Evolutionary conservation across 306 rosid genomes (phyloP).

Genomic region (Gleditsia sinensis): DNA sequence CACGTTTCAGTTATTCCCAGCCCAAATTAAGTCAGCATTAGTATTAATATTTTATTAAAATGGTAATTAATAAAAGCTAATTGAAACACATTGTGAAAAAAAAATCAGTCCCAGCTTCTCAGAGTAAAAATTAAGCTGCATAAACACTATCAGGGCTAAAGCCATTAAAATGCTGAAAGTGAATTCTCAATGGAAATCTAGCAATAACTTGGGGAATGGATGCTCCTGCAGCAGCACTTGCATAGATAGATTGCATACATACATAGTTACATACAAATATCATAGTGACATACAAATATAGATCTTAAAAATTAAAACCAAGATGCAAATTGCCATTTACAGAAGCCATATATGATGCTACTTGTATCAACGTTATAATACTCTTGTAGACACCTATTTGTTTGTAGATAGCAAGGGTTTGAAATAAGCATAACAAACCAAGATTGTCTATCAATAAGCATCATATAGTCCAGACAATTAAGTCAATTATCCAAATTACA

Average conservation of each 20-base stretch:
- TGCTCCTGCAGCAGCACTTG: neutral
- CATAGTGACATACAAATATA: neutral
- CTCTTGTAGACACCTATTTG: slow-evolving; percentile 11
- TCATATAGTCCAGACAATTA: neutral
- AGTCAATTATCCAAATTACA: slow-evolving; percentile 11
- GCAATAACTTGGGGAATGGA: too few species aligned
- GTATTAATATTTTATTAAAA: neutral
- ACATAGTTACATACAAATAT: neutral
- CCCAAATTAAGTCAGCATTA: slow-evolving; percentile 1
- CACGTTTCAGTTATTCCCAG: slow-evolving; percentile 24
- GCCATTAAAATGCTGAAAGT: neutral
- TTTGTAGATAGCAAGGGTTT: slow-evolving; percentile 3
- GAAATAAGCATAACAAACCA: slow-evolving; percentile 11
- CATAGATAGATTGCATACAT: neutral
- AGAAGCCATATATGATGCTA: slow-evolving; percentile 3
- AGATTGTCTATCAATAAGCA: slow-evolving; percentile 17
- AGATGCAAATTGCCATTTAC: slow-evolving; percentile 15
- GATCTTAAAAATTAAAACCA: neutral
- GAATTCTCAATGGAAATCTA: neutral
- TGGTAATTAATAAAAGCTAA: neutral
- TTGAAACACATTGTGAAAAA: neutral
- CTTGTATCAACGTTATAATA: neutral
- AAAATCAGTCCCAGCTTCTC: neutral
- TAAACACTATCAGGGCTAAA: neutral
- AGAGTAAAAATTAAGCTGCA: neutral